Evolutionary conservation across 371 early-diverging fungal genomes (phyloP).

Genomic region (Dichotomocladium elegans): DNA sequence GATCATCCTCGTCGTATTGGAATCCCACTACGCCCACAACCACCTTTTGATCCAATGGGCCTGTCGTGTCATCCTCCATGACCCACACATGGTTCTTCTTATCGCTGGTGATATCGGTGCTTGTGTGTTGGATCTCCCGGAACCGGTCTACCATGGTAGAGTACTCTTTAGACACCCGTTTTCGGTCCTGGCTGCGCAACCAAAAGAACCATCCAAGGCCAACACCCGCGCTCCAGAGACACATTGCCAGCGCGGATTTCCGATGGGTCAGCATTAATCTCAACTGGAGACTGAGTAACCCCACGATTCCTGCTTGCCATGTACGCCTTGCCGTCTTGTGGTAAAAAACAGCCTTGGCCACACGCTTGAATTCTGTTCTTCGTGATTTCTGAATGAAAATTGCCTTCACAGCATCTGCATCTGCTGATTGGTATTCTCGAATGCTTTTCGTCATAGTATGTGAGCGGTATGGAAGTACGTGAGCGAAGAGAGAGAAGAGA

Average conservation of each 20-base stretch:
- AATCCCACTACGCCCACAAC: constrained; percentile 29
- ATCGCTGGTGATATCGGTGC: constrained; percentile 8
- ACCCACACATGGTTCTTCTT: constrained; percentile 34
- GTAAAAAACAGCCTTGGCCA: not conserved
- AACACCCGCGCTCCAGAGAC: constrained; percentile 32
- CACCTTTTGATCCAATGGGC: not conserved
- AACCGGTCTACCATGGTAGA: constrained; percentile 3
- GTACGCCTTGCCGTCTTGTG: constrained; percentile 14
- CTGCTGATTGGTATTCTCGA: constrained; percentile 7
- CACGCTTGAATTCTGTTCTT: not conserved
- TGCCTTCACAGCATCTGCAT: constrained; percentile 5
- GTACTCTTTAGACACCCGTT: not conserved
- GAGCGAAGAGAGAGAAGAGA: no score
- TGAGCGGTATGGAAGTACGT: no score
- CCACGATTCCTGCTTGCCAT: constrained; percentile 37
- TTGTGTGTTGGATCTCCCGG: not conserved
- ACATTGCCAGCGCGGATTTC: constrained; percentile 11
- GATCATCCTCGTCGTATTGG: constrained; percentile 13
- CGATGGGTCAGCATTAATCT: not conserved
- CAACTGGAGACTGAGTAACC: constrained; percentile 21
- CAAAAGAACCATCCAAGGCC: constrained; percentile 24
- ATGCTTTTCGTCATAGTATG: constrained; percentile 8
- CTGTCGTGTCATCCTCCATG: constrained; percentile 19
- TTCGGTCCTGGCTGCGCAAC: constrained; percentile 12
- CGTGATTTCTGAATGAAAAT: constrained; percentile 3